These are phyloP conservation scores for Coniferiporia sulphurascens DNA, from an alignment of 1,284 basidiomycete genomes.

Conservation along the genomic window DNA sequence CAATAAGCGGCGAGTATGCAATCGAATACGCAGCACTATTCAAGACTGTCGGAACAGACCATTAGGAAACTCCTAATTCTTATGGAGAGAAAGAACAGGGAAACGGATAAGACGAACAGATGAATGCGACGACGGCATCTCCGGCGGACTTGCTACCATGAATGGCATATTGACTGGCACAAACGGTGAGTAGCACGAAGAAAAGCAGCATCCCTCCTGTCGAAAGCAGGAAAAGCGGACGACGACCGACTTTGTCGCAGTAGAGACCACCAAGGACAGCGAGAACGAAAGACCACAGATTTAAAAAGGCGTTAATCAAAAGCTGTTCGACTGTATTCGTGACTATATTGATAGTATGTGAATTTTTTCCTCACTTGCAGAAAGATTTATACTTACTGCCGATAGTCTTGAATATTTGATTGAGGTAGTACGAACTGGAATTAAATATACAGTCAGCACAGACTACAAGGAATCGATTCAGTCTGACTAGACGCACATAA, in stretches of 20 bases:
- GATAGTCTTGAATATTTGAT: constrained; percentile 46
- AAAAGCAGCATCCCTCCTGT: constrained; percentile 34
- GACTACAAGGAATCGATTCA: neutral
- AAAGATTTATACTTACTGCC: constrained; percentile 30
- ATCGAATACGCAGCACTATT: constrained; percentile 24
- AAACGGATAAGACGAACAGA: constrained; percentile 26
- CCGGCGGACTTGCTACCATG: constrained; percentile 22
- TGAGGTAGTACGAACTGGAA: constrained; percentile 36
- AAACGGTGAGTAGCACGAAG: constrained; percentile 25
- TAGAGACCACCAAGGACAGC: constrained; percentile 44
- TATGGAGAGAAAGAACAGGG: neutral
- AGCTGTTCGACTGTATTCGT: constrained; percentile 17
- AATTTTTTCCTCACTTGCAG: neutral
- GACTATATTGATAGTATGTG: neutral
- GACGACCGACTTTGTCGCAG: constrained; percentile 47
- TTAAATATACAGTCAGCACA: neutral
- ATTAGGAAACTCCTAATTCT: neutral
- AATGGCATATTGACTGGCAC: constrained; percentile 17
- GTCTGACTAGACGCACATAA: constrained; percentile 2
- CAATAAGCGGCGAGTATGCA: constrained; percentile 26
- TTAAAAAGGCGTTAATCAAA: constrained; percentile 44
- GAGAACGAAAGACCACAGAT: constrained; percentile 49
- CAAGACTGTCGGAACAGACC: neutral
- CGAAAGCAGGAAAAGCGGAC: constrained; percentile 50
- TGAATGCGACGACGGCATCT: constrained; percentile 30